Evolutionary conservation across 176 grass and related monocot species (phyloP), one percentile per base, ranked within the genome.

Genomic region (Rhynchospora breviuscula): DNA sequence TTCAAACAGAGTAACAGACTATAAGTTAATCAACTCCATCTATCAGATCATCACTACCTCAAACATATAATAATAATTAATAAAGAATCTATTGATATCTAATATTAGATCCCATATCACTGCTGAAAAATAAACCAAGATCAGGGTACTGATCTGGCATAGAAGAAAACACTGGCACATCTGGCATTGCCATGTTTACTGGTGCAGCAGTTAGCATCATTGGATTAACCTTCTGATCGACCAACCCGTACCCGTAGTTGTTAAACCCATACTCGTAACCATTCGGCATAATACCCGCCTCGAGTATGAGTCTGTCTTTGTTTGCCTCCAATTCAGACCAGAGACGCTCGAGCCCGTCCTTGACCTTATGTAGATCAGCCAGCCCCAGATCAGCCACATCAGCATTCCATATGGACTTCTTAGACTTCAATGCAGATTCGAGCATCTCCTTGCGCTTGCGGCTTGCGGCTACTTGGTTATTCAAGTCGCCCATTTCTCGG

Each of bases 301-400:
- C 85, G 35, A 63, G 7, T 26, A 90, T 15, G 26, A 90, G 64
- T 22, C 75, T 80, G 1, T 81, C 57, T 18, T 13, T 81, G 1
- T 77, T 77, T n/a, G 31, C 43, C 44, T 54, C 49, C 1, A 23
- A 48, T 43, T 89, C 85, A 5, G 18, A 69, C 17, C 72, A 81
- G 51, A 91, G 21, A 11, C 83, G 79, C 82, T 91, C 85, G 22
- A 94, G 67, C 45, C 83, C 66, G 21, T 45, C 57, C n/a, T 72
- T 66, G 59, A 84, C 12, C 3, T 58, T 51, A 46, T 68, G n/a
- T 13, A 94, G 79, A 2, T 86, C 87, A 0, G 21, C 4, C 25
- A 86, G 5, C 18, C 14, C 25, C 59, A 56, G 53, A 11, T 29
- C 8, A 1, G 59, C 22, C 67, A 84, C 33, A 3, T 79, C 61